Evolutionary conservation across 495 filamentous ascomycete species (phyloP).

Genomic region (Penicillium cinerascens): DNA sequence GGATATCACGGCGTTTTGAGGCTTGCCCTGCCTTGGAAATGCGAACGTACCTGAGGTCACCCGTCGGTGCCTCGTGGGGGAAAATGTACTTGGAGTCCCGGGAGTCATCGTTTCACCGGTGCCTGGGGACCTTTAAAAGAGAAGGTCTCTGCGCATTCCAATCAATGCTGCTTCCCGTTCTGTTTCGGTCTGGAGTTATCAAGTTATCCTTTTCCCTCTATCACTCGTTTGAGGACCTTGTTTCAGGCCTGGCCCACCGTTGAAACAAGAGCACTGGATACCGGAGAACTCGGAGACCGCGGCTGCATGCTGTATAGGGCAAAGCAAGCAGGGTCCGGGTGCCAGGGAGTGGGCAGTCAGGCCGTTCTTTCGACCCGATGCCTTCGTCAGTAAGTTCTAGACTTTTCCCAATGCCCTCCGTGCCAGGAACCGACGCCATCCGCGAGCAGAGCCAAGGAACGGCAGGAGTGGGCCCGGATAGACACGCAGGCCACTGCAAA

Average conservation of each 20-base stretch:
- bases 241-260: conserved; percentile 4
- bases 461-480: conserved; percentile 6
- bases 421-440: conserved; percentile 14
- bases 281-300: not conserved
- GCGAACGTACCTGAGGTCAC: conserved; percentile 17
- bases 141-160: not conserved
- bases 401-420: not conserved
- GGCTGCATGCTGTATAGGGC: conserved; percentile 1
- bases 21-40: conserved; percentile 21
- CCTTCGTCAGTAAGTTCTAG: not conserved
- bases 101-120: conserved; percentile 21
- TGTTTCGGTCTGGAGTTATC: not conserved
- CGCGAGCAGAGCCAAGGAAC: conserved; percentile 7
- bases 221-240: not conserved
- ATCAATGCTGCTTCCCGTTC: not conserved
- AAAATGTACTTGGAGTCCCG: not conserved
- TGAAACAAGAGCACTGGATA: not conserved
- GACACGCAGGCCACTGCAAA: not conserved
- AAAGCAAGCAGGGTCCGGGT: not conserved
- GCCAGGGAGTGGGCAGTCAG: not conserved
- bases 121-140: conserved; percentile 13
- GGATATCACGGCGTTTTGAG: conserved; percentile 1
- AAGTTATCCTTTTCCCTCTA: not conserved
- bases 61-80: conserved; percentile 21
- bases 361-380: not conserved